Evolutionary conservation across 2,329 filamentous ascomycete genomes (phyloP), one percentile per base, ranked within the genome.

Genomic region (Colletotrichum magnum): DNA sequence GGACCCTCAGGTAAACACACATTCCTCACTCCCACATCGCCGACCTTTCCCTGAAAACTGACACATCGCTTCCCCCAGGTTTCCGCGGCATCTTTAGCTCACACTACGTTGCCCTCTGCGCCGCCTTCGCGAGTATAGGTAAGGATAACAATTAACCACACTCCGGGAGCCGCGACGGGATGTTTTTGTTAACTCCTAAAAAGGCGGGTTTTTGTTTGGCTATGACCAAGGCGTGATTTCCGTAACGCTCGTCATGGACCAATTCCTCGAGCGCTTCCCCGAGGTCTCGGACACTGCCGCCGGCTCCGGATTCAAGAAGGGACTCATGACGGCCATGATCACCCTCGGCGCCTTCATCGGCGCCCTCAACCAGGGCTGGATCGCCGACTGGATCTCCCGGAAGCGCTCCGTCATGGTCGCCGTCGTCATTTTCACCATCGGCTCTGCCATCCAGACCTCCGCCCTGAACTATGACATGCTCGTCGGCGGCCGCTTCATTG

Each of bases 311-410:
- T 69, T 66, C 66, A 69, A 60, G 62, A 69, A 69, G 50, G 66
- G 66, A n/a, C 56, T 69, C 5, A 75, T 79, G 73, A 80, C 77
- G 2, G 75, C 80, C 4, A 83, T 86, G 73, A 81, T 89, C 28
- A 85, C 88, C 74, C 80, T 90, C 3, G 87, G 87, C 52, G 88
- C 87, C 51, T 69, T 69, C 36, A 59, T 69, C 88, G 88, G 88
- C 39, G 83, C 84, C 4, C 75, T 90, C 39, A 83, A 84, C 73
- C 85, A 83, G 36, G 86, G 87, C 0, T 85, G 86, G 72, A 67
- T 79, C 57, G 78, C 78, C 41, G 72, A 80, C 66, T 72, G 54
- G 28, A 66, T 78, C 52, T 77, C 78, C 13, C 74, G 78, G 15
- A 77, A 78, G 62, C 62, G 70, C 12, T 71, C 75, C 50, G 78